Conservation (phyloP, 305 asterid species). For the Coffea humblotiana region DNA sequence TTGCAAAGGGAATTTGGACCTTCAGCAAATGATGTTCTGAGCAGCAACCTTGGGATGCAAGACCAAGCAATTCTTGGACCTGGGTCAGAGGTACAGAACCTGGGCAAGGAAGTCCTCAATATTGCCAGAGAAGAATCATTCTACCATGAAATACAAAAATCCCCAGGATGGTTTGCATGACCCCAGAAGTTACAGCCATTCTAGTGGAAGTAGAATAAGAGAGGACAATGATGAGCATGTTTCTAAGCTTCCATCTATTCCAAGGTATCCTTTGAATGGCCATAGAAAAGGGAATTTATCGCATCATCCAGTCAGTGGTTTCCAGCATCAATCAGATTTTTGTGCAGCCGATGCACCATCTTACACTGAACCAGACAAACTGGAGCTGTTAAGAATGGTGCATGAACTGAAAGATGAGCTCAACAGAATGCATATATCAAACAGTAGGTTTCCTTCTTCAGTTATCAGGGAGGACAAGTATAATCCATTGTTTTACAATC, state of each 20-base stretch:
- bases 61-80: conserved; percentile 30
- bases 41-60: conserved; percentile 31
- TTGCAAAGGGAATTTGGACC: conserved; percentile 30
- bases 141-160: conserved; percentile 36
- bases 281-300: conserved; percentile 33
- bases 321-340: conserved; percentile 40
- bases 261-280: conserved; percentile 34
- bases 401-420: conserved; percentile 72
- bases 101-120: conserved; percentile 32
- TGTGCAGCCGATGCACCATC: conserved; percentile 36
- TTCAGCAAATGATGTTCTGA: conserved; percentile 22
- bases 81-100: conserved; percentile 32
- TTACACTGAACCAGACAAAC: conserved; percentile 51
- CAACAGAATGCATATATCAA: conserved; percentile 43
- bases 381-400: conserved; percentile 65
- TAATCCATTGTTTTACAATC: conserved; percentile 32
- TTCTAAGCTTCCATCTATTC: conserved; percentile 31
- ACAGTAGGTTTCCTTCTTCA: conserved; percentile 29
- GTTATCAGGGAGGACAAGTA: conserved; percentile 24
- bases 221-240: conserved; percentile 25
- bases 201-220: conserved; percentile 33
- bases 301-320: conserved; percentile 26
- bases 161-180: conserved; percentile 38
- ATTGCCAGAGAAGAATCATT: conserved; percentile 28
- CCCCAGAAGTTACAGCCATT: conserved; percentile 25